Base-by-base conservation (phyloP, 2,329 filamentous ascomycete species). In the Dryadomyces quercivorus region DNA sequence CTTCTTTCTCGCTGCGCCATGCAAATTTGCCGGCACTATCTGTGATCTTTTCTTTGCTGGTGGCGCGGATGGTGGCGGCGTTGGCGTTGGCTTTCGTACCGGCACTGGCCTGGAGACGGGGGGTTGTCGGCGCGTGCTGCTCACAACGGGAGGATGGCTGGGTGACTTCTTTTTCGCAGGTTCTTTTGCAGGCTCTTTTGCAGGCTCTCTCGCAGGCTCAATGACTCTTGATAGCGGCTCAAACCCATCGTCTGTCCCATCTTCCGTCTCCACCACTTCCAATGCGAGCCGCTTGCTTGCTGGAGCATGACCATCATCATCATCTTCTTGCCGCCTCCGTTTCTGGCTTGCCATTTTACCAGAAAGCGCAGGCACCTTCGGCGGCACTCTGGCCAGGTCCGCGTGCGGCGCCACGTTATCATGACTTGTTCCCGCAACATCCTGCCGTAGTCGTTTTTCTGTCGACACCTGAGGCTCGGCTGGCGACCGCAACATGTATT, bases 211-310 rank as follows among this genome's bases (percentile, higher is more conserved):
- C 13, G 38, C 6, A 42, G 26, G 6, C 18, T 7, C 22, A 6
- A 12, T 26, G 7, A 5, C 22, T 8, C 22, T 43, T 18, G 34
- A 16, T 5, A 52, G 50, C 13, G 26, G 45, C n/a, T 59, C 58
- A 26, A 51, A 53, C 13, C 13, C 36, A 43, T 53, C 47, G 44
- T 51, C 53, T 3, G 54, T 43, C 5, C 51, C 52, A 10, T 56
- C 48, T 10, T 52, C 50, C 20, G 44, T 51, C 12, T 46, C 10
- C 22, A n/a, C 13, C 12, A 5, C 21, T 7, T 20, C 44, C 10
- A 12, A n/a, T 15, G 44, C n/a, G 6, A 26, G 47, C 22, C 52
- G 46, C 22, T 50, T 45, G 12, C 16, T 50, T 6, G 46, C 10
- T 3, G 18, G 45, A 6, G 34, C 44, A 1, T 15, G 2, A 16